Base-by-base conservation (phyloP, 2,329 filamentous ascomycete genomes). In the Tolypocladium endophyticum region DNA sequence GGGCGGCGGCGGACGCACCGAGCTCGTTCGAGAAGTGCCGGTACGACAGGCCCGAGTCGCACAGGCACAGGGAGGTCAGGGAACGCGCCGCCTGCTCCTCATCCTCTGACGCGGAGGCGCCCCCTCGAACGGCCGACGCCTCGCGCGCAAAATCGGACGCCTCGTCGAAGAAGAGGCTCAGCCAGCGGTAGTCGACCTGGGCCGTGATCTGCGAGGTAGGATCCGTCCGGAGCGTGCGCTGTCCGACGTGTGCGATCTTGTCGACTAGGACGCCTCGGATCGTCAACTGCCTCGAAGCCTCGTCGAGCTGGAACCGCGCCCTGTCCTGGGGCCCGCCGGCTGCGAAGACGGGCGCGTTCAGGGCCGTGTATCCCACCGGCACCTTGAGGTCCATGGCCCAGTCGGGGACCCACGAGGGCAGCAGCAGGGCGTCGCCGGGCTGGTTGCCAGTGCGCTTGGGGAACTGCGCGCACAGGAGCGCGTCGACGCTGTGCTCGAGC, bases 361-460 rank as follows among this genome's bases (percentile, higher is more conserved):
- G 36, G 1, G 56, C 58, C 4, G 59, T n/a, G 52, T 72, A 72
- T 1, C 66, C 64, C 7, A 64, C 55, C 0, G 71, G 70, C 8
- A 66, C 59, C 4, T 33, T 47, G 20, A 73, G 61, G n/a, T 64
- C 35, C 67, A 68, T 68, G 1, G 68, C 65, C 71, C 71, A 73
- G 60, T 74, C 71, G 8, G 71, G 70, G 4, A 69, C 70, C 72
- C 72, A 74, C 2, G 70, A 72, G 2, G 71, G 72, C 23, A 73
- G 30, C 47, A 0, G 25, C 14, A 8, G 9, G 16, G 25, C 6
- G 47, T 30, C 16, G 25, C 25, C 47, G 25, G 47, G 47, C 14
- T 30, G 47, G 3, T 58, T 60, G 1, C 47, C 16, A 1, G 64
- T 60, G 28, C 43, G 50, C 25, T 68, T 69, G 2, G 67, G 66